Base-by-base conservation (phyloP, 2,329 filamentous ascomycete genomes). In the Stemphylium beticola region DNA sequence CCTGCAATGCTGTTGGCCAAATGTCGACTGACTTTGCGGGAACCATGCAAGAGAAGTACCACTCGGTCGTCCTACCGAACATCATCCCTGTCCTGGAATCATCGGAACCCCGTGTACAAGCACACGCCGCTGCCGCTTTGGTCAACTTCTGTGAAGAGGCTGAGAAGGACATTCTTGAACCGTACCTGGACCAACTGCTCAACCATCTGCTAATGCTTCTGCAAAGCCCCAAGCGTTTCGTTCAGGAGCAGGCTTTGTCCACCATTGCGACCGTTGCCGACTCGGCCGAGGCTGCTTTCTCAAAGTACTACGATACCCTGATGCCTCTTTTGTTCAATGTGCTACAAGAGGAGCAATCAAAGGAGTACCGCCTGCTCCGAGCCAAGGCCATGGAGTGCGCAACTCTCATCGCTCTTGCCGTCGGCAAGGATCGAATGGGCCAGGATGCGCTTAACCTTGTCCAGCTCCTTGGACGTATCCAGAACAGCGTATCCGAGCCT, bases 361-460 rank as follows among this genome's bases (percentile, higher is more conserved):
- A 96, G 78, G 95, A 99, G 71, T 93, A 93, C 77, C 85, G 93
- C 49, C 81, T 98, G 41, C 84, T 99, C 34, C 87, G 93, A 54
- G 95, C 95, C 44, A 99, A 99, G 81, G 95, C 95, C 3, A 99
- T 99, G 95, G 95, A 99, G 77, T 99, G 95, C 72, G 93, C 95
- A 15, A 99, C 95, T 7, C 81, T 99, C 38, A 99, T 99, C 69
- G 92, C 95, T 29, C 81, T 99, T 49, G 95, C 95, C 26, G 95
- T 99, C 57, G 95, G 95, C 47, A 95, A 96, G 76, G 91, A 96
- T 66, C 90, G 91, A 58, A 92, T 99, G 76, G 93, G 91, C 9
- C 83, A 85, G 61, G 93, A 99, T 77, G 93, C 93, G 4, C 83
- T 95, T 78, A 89, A 87, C 37, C 82, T 99, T 36, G 93, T 98